phyloP scores from a whole-genome alignment of 768 basidiomycete genomes.

The Trametes villosa region DNA sequence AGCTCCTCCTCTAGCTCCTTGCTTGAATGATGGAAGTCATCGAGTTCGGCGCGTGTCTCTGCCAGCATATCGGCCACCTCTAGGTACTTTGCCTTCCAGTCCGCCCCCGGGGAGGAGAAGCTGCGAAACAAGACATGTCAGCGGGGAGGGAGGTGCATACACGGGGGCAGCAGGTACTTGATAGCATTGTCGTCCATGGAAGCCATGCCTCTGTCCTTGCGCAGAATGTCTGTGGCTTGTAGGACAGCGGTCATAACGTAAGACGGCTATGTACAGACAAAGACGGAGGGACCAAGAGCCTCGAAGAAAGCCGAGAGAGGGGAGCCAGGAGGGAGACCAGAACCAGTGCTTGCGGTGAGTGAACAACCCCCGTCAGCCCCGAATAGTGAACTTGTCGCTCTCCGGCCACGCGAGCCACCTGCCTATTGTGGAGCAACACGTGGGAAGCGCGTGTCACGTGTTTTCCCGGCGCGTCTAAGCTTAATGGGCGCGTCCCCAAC shows the following conservation, averaged over 20 bases:
- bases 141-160: constrained; percentile 11
- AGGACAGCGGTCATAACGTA: constrained; percentile 55
- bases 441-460: constrained; percentile 17
- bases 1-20: constrained; percentile 94
- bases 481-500: neutral
- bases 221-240: constrained; percentile 59
- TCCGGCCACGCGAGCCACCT: constrained; percentile 30
- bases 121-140: constrained; percentile 46
- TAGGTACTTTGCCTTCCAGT: constrained; percentile 81
- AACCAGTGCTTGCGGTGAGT: constrained; percentile 21
- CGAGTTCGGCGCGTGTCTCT: constrained; percentile 84
- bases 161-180: constrained; percentile 48
- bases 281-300: constrained; percentile 15
- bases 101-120: constrained; percentile 53
- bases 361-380: constrained; percentile 25
- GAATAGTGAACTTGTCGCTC: constrained; percentile 28
- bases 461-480: neutral
- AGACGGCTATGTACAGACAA: constrained; percentile 24
- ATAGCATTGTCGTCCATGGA: constrained; percentile 68
- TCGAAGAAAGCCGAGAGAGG: constrained; percentile 16
- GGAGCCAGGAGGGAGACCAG: constrained; percentile 9
- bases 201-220: constrained; percentile 59
- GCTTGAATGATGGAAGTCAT: constrained; percentile 85
- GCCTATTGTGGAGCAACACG: constrained; percentile 23
- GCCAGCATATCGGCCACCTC: constrained; percentile 84